These are phyloP conservation scores for Polytrichum formosum DNA, from an alignment of 225 moss, liverwort and hornwort genomes.

Conservation along the genomic window DNA sequence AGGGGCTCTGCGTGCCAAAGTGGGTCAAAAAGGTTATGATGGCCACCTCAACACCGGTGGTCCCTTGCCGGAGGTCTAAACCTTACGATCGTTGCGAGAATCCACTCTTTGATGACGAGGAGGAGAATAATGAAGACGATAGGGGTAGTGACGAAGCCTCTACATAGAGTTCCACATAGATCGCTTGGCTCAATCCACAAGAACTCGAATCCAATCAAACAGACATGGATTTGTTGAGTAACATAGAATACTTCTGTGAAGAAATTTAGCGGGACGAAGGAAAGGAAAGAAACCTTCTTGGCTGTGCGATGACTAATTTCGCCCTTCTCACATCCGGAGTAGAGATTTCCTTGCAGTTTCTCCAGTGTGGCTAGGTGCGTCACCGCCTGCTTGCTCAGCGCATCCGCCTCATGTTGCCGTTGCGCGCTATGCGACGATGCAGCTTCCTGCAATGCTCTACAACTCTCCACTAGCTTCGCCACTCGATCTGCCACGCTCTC, in stretches of 20 bases:
- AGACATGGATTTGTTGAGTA: neutral
- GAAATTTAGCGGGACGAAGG: neutral
- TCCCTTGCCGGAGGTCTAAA: too few species aligned
- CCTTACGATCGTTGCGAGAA: too few species aligned
- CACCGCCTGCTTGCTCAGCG: conserved; percentile 36
- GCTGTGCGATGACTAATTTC: conserved; percentile 34
- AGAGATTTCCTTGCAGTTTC: conserved; percentile 26
- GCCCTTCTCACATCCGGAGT: conserved; percentile 35
- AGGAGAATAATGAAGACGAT: too few species aligned
- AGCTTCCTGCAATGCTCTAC: conserved; percentile 29
- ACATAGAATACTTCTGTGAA: neutral
- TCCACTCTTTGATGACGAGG: too few species aligned
- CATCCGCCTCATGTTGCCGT: conserved; percentile 35
- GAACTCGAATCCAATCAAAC: neutral
- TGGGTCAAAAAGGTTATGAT: too few species aligned
- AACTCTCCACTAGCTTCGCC: conserved; percentile 23
- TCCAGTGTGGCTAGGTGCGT: conserved; percentile 17
- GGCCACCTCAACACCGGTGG: too few species aligned
- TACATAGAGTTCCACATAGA: too few species aligned
- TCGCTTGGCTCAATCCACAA: neutral
- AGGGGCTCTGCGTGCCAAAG: too few species aligned
- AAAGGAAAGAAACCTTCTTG: conserved; percentile 23
- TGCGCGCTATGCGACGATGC: conserved; percentile 30
- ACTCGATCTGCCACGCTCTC: conserved; percentile 26
- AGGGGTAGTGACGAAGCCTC: neutral